phyloP scores from a whole-genome alignment of 2,329 filamentous ascomycete species.

The Paecilomyces sp. region DNA sequence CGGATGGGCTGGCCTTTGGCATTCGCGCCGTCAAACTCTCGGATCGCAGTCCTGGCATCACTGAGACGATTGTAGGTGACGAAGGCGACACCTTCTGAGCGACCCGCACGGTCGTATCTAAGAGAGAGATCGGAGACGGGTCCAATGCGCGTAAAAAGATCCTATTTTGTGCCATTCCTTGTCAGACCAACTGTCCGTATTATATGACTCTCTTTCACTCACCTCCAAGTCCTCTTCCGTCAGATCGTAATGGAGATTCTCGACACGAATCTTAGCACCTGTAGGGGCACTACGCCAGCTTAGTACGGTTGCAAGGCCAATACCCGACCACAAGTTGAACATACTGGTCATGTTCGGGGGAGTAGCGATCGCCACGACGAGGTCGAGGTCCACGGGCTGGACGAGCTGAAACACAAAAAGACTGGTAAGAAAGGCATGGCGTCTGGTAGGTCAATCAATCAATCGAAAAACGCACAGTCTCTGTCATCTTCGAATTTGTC shows the following conservation, averaged over 20 bases:
- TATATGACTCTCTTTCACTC: constrained; percentile 15
- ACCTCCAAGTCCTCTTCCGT: constrained; percentile 78
- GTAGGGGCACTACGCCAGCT: constrained; percentile 40
- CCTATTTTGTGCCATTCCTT: constrained; percentile 43
- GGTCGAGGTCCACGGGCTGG: constrained; percentile 36
- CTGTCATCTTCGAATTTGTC: constrained; percentile 77
- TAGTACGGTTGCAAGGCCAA: not conserved
- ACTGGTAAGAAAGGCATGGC: constrained; percentile 12
- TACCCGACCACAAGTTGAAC: constrained; percentile 6
- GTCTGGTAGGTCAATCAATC: constrained; percentile 4
- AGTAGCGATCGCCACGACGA: constrained; percentile 25
- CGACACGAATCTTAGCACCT: constrained; percentile 69
- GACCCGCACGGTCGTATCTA: constrained; percentile 78
- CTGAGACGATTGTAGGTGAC: constrained; percentile 67
- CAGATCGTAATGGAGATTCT: constrained; percentile 89
- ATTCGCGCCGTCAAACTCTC: constrained; percentile 82
- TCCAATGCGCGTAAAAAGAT: constrained; percentile 73
- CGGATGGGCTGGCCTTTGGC: constrained; percentile 82
- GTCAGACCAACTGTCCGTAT: not conserved
- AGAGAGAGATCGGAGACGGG: constrained; percentile 62
- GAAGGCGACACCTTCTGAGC: constrained; percentile 76
- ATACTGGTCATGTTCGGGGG: constrained; percentile 30
- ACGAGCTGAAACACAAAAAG: constrained; percentile 23
- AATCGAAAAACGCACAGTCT: constrained; percentile 31
- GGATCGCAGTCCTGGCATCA: constrained; percentile 68